These are phyloP conservation scores for Pseudohyphozyma bogoriensis DNA, from an alignment of 768 basidiomycete genomes.

Conservation along the genomic window DNA sequence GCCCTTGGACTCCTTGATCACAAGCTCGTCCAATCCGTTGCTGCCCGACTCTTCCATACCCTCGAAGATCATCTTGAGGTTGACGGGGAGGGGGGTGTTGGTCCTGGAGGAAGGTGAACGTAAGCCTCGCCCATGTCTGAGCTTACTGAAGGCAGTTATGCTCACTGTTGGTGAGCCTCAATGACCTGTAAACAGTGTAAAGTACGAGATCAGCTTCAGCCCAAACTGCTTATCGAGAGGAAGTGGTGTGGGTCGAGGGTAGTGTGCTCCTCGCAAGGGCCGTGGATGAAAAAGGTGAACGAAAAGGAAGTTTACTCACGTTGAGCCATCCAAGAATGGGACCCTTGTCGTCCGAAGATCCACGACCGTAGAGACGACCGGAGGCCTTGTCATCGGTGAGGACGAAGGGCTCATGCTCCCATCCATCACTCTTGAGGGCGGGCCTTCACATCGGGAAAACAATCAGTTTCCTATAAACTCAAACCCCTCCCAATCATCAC, in stretches of 20 bases:
- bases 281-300: neutral
- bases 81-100: constrained; percentile 67
- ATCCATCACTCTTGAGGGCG: constrained; percentile 56
- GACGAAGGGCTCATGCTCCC: constrained; percentile 75
- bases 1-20: constrained; percentile 58
- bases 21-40: constrained; percentile 80
- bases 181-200: constrained; percentile 44
- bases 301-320: constrained; percentile 6
- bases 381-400: constrained; percentile 50
- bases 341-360: constrained; percentile 74
- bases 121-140: no score
- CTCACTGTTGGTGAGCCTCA: constrained; percentile 73
- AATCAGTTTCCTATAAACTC: no score
- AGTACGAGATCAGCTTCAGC: neutral
- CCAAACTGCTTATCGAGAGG: neutral
- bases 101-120: no score
- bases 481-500: constrained; percentile 51
- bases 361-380: constrained; percentile 67
- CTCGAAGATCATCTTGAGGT: constrained; percentile 84
- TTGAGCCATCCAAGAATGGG: constrained; percentile 29
- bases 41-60: constrained; percentile 94
- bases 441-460: no score
- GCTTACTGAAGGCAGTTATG: no score
- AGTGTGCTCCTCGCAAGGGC: no score
- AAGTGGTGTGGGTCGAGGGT: no score